Base-by-base conservation (phyloP, 345 rosid species). In the Sisymbrium altissimum region DNA sequence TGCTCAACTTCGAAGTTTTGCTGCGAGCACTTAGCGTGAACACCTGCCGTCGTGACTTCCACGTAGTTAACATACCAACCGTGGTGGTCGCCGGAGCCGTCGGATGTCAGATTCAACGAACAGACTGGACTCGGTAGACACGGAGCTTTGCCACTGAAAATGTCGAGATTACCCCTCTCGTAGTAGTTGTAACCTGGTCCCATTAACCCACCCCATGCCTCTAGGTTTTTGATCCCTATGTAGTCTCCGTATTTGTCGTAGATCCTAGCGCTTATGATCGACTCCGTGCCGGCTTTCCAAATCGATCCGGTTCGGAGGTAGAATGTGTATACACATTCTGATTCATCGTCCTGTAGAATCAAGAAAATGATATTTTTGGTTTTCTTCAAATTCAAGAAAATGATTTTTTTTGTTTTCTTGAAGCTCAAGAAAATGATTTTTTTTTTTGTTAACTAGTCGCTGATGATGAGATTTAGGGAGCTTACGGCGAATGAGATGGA, bases 1-100 rank as follows among this genome's bases (percentile, higher is more conserved):
- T 91, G 98, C 85, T 91, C 98, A 60, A 94, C 79, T 19, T 79
- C 75, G 59, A 94, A 94, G 81, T 18, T 68, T 82, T 83, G 73
- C 63, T 84, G 86, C 2, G 79, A 13, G 55, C 98, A 94, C 4
- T 72, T 17, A 2, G 60, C 49, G 52, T 91, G 97, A 54, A 84
- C 83, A 15, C 92, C 92, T 0, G 95, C 83, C 9, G 84, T 30
- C 0, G 89, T 83, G 23, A 89, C 86, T 79, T 94, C 97, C 33
- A 92, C 88, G 81, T 94, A 95, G 82, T 92, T 90, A 55, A 81
- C 79, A 83, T 95, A 92, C 99, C 96, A 92, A 0, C 99, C 97
- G 53, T 86, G 97, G 64, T 84, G 86, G 1, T 71, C 35, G 0
- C 97, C 97, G 1, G 85, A 85, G 1, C 93, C 99, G 49, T 92